Conservation (phyloP, 768 basidiomycete species). For the Cystoderma amianthinum region DNA sequence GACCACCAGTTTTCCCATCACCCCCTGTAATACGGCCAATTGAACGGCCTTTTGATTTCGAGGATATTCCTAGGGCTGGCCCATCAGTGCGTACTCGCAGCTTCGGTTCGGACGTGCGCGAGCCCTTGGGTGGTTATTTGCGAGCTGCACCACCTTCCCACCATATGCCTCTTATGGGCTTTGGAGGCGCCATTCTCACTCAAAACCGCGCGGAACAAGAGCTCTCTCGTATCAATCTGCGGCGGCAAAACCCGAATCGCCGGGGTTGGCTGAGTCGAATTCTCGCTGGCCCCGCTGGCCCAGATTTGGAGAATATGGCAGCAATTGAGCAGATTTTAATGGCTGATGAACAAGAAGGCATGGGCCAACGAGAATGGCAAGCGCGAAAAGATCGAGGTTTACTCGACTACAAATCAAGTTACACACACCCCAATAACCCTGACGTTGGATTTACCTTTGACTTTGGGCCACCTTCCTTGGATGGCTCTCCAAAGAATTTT, state of each 20-base stretch:
- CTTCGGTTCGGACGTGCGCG: constrained; percentile 10
- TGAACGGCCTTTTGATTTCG: constrained; percentile 45
- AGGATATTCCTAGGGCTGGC: constrained; percentile 18
- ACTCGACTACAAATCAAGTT: constrained; percentile 46
- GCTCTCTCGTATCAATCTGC: constrained; percentile 7
- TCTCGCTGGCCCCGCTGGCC: not conserved
- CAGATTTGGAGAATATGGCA: not conserved
- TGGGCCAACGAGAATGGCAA: constrained; percentile 4
- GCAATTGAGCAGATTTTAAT: not conserved
- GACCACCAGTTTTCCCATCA: constrained; percentile 19
- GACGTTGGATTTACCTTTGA: constrained; percentile 64
- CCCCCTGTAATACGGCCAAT: constrained; percentile 44
- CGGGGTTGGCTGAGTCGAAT: not conserved
- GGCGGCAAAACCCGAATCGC: constrained; percentile 12
- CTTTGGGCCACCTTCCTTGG: constrained; percentile 41
- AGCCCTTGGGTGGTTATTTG: constrained; percentile 14
- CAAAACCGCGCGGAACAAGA: constrained; percentile 16
- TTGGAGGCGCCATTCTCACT: constrained; percentile 59
- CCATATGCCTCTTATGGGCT: constrained; percentile 52
- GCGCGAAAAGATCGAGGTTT: constrained; percentile 12
- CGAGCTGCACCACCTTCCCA: constrained; percentile 39
- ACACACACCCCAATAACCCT: constrained; percentile 55
- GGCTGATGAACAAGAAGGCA: not conserved
- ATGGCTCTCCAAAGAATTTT: constrained; percentile 11
- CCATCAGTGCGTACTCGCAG: constrained; percentile 9